Evolutionary conservation across 768 basidiomycete genomes (phyloP).

Genomic region (Sistotremastrum niveocremeum): DNA sequence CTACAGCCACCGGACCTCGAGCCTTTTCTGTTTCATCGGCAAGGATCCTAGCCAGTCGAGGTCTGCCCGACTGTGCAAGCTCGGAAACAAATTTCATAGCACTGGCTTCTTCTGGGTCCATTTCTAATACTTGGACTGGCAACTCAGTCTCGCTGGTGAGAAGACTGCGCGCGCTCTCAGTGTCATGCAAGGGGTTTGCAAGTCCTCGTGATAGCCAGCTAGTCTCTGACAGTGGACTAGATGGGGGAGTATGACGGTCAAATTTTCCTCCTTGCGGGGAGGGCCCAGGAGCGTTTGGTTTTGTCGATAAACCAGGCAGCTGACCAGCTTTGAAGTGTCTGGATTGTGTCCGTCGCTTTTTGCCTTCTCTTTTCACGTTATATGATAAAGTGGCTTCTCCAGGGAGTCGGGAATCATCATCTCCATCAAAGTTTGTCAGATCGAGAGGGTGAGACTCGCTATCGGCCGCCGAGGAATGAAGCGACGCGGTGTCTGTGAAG

Average conservation of each 20-base stretch:
- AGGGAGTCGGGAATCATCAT: conserved; percentile 42
- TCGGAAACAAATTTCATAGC: conserved; percentile 51
- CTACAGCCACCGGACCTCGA: conserved; percentile 46
- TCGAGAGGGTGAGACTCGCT: conserved; percentile 42
- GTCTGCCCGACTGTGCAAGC: conserved; percentile 50
- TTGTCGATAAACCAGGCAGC: not conserved
- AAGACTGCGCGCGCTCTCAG: conserved; percentile 10
- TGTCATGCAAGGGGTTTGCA: conserved; percentile 11
- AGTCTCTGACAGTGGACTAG: not conserved
- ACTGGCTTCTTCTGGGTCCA: conserved; percentile 43
- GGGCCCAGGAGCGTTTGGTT: not conserved
- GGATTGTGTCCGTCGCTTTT: conserved; percentile 36
- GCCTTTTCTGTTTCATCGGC: conserved; percentile 49
- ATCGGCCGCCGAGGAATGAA: conserved; percentile 15
- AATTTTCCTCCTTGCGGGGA: conserved; percentile 2
- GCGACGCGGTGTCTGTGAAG: conserved; percentile 24
- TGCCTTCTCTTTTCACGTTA: conserved; percentile 46
- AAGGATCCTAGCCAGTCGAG: conserved; percentile 46
- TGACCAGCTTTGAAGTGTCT: not conserved
- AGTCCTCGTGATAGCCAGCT: not conserved
- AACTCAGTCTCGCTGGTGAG: conserved; percentile 10
- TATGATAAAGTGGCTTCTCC: conserved; percentile 42
- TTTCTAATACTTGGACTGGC: conserved; percentile 17
- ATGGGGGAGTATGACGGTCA: not conserved
- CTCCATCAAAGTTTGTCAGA: conserved; percentile 68